A percentile compares a stretch with the other conserved stretches of the same genome.
Evolutionary conservation across 345 rosid species (phyloP).

Genomic region (Clausena lansium): DNA sequence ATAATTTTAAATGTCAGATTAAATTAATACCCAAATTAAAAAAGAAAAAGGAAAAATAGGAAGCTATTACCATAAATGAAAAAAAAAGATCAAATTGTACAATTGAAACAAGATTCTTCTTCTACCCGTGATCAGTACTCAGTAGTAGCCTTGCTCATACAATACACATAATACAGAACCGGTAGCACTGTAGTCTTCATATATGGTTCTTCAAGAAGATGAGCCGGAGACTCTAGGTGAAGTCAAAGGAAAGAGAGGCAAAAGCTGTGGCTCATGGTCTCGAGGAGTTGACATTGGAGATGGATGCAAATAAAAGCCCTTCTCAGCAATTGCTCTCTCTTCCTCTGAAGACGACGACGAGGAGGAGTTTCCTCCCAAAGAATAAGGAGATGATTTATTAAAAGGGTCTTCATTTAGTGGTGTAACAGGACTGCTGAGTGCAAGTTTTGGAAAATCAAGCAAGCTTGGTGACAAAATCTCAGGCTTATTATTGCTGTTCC

Average conservation of each 20-base stretch:
- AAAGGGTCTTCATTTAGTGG: slow-evolving; percentile 71
- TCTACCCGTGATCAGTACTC: not conserved
- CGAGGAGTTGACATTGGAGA: slow-evolving; percentile 93
- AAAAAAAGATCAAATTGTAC: slow-evolving; percentile 47
- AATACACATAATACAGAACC: no score
- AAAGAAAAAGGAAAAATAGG: slow-evolving; percentile 2
- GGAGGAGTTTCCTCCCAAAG: slow-evolving; percentile 41
- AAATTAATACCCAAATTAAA: not conserved
- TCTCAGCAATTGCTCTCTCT: slow-evolving; percentile 84
- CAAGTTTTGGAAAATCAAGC: slow-evolving; percentile 89
- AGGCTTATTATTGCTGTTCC: slow-evolving; percentile 26
- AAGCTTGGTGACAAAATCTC: slow-evolving; percentile 91
- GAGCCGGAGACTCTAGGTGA: slow-evolving; percentile 71
- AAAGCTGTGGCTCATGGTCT: slow-evolving; percentile 86
- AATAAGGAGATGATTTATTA: slow-evolving; percentile 54
- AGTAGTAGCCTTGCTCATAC: not conserved
- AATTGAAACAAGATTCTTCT: slow-evolving; percentile 35
- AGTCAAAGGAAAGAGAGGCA: slow-evolving; percentile 83
- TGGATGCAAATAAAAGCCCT: slow-evolving; percentile 82
- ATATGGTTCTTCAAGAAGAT: slow-evolving; percentile 26
- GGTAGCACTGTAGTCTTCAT: no score
- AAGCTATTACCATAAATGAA: slow-evolving; percentile 32
- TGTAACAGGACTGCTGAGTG: slow-evolving; percentile 85
- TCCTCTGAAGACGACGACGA: slow-evolving; percentile 40
- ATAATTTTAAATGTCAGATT: not conserved